phyloP scores from a whole-genome alignment of 2,329 filamentous ascomycete genomes.

The Alternaria atra region DNA sequence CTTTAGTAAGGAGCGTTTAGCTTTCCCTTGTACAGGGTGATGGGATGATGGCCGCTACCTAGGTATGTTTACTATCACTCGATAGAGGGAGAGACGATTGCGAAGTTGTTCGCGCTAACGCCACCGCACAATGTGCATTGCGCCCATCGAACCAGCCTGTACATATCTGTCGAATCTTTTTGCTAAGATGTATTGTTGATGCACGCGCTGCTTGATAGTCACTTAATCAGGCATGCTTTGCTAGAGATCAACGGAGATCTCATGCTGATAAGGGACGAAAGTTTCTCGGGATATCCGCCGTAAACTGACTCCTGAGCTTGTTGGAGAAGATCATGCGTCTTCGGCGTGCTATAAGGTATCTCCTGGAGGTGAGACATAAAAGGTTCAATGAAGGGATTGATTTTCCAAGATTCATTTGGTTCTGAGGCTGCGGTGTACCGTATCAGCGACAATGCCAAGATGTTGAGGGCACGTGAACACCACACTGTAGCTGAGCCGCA shows the following conservation, averaged over 20 bases:
- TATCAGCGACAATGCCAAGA: background rate
- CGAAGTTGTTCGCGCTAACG: no score
- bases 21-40: no score
- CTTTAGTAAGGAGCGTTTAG: no score
- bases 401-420: background rate
- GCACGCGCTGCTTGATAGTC: background rate
- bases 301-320: no score
- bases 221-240: background rate
- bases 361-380: background rate
- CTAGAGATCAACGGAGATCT: background rate
- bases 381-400: background rate
- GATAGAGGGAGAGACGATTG: no score
- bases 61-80: no score
- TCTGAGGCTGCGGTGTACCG: background rate
- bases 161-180: no score
- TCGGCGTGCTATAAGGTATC: background rate
- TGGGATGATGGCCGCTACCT: no score
- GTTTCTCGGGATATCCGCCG: background rate
- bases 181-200: background rate
- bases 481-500: background rate
- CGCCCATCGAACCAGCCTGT: no score
- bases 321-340: background rate
- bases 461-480: background rate
- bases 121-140: no score
- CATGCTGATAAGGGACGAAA: no score